Percentiles rank a stretch among this genome's conserved stretches.
phyloP scores from a whole-genome alignment of 441 rosid species.

The Croton setiger region DNA sequence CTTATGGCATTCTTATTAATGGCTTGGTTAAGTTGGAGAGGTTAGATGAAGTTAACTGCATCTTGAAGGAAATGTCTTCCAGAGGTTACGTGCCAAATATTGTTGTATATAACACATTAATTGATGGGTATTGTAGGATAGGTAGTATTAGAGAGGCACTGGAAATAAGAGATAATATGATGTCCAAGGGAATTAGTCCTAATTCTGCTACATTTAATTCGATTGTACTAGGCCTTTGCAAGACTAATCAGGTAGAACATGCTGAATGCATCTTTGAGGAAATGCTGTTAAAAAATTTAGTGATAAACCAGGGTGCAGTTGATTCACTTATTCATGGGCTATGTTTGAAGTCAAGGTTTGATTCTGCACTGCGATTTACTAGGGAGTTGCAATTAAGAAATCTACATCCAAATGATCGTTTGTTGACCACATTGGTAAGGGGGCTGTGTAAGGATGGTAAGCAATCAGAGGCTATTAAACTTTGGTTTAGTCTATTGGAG shows the following conservation, averaged over 20 bases:
- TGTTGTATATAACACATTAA: slow-evolving; percentile 64
- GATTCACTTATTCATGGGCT: slow-evolving; percentile 52
- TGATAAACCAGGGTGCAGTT: slow-evolving; percentile 47
- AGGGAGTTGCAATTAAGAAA: slow-evolving; percentile 59
- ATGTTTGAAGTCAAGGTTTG: slow-evolving; percentile 45
- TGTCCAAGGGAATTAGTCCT: slow-evolving; percentile 52
- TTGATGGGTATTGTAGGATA: slow-evolving; percentile 57
- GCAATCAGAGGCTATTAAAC: slow-evolving; percentile 50
- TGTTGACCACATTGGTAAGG: slow-evolving; percentile 53
- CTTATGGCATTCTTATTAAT: slow-evolving; percentile 65
- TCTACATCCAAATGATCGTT: slow-evolving; percentile 59
- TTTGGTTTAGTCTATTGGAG: slow-evolving; percentile 48
- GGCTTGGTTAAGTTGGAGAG: slow-evolving; percentile 58
- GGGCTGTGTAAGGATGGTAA: slow-evolving; percentile 62
- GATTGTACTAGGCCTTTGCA: slow-evolving; percentile 60
- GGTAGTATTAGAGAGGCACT: slow-evolving; percentile 53
- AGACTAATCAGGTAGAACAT: slow-evolving; percentile 39
- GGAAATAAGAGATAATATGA: slow-evolving; percentile 56
- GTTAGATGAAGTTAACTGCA: slow-evolving; percentile 51
- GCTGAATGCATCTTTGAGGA: slow-evolving; percentile 56
- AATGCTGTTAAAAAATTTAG: slow-evolving; percentile 50
- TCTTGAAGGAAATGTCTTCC: slow-evolving; percentile 57
- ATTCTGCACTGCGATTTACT: slow-evolving; percentile 43
- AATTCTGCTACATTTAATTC: slow-evolving; percentile 64
- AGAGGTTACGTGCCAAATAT: slow-evolving; percentile 54